Base-by-base conservation (phyloP, 768 basidiomycete species). In the Rhodotorula taiwanensis region DNA sequence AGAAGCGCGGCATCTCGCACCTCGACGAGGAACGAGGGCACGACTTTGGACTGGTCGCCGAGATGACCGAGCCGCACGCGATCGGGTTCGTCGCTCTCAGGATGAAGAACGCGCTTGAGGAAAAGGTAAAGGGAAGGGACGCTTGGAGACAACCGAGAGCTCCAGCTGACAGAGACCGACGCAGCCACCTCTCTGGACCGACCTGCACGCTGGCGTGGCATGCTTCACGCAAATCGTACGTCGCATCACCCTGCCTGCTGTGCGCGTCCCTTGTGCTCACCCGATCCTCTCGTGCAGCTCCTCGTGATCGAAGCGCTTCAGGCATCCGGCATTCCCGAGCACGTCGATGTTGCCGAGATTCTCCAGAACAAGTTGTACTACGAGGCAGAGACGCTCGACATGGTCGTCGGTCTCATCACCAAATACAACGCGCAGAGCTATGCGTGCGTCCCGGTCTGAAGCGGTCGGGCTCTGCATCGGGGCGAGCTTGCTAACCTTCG, bases 281-380 rank as follows among this genome's bases (percentile, higher is more conserved):
- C 9, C 30, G 11, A 58, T 50, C 23, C 34, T 5, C 30, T 25
- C 13, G 7, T 15, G 6, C 69, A 80, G 79, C 81, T 98, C 34
- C 81, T 89, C 50, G 83, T 94, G 72, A 85, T 98, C 73, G 92
- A 97, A 71, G 77, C 77, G 51, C 91, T 99, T 86, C 81, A 85
- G 36, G 75, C 79, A 31, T 78, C 80, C 45, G 71, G 72, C 48
- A 82, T 84, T 48, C 74, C 80, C 41, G 77, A 76, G 25, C 79
- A 90, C 66, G 77, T 79, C 48, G 90, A 94, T 41, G 85, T 87
- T 30, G 87, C 92, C 52, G 84, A 84, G 58, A 78, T 86, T 25
- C 79, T 98, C 3, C 88, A 91, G 71, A 84, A 90, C 67, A 89
- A 95, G 74, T 79, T 99, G 30, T 86, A 97, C 72, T 98, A 97